phyloP scores from a whole-genome alignment of 257 asterid species.

The Verbascum thapsus region DNA sequence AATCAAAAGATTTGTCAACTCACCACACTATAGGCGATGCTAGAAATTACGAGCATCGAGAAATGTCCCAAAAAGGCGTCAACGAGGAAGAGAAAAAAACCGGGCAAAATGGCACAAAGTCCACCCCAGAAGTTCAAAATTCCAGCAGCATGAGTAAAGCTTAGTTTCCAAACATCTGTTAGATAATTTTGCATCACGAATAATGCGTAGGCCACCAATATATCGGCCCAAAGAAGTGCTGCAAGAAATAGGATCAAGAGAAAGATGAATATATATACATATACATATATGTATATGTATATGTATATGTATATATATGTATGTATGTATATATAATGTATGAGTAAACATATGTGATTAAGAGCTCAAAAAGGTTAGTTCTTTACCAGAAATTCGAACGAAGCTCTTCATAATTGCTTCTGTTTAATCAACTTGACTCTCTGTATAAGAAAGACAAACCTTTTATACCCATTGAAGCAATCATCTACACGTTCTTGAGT shows the following conservation, averaged over 20 bases:
- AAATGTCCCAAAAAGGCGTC: slow-evolving; percentile 39
- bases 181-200: slow-evolving; percentile 55
- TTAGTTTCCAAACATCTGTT: slow-evolving; percentile 59
- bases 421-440: background rate
- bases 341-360: background rate
- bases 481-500: no score
- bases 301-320: background rate
- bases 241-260: slow-evolving; percentile 20
- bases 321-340: background rate
- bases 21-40: slow-evolving; percentile 43
- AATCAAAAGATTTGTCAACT: slow-evolving; percentile 23
- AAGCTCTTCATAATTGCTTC: slow-evolving; percentile 20
- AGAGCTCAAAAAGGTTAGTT: background rate
- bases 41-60: slow-evolving; percentile 44
- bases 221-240: slow-evolving; percentile 39
- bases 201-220: slow-evolving; percentile 34
- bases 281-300: no score
- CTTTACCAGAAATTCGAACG: slow-evolving; percentile 24
- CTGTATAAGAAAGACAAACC: background rate
- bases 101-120: slow-evolving; percentile 24
- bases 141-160: slow-evolving; percentile 53
- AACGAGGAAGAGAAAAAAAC: slow-evolving; percentile 31
- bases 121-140: slow-evolving; percentile 55
- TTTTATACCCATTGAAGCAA: no score
- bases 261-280: background rate